Percentiles rank a stretch among this genome's conserved stretches.
phyloP scores from a whole-genome alignment of 805 yeast genomes.

The Nakazawaea pomicola region DNA sequence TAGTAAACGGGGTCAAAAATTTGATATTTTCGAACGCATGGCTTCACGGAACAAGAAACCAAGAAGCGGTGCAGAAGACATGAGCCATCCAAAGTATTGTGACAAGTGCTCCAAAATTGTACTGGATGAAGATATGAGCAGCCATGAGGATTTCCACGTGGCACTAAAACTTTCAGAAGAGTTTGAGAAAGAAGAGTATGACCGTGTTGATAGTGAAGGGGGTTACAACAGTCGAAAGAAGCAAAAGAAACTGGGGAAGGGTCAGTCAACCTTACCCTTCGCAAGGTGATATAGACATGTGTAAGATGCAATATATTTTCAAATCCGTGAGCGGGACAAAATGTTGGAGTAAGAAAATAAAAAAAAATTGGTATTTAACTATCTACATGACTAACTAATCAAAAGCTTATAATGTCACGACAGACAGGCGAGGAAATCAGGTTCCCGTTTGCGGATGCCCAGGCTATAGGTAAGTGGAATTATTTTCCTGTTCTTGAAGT shows the following conservation, averaged over 20 bases:
- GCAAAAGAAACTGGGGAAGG: conserved; percentile 10
- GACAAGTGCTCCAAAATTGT: conserved; percentile 4
- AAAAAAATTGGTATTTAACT: neutral
- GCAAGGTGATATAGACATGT: neutral
- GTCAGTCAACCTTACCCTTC: conserved; percentile 13
- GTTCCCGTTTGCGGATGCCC: conserved; percentile 78
- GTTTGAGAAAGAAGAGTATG: neutral
- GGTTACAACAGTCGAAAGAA: neutral
- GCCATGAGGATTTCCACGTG: conserved; percentile 13
- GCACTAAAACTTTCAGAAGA: conserved; percentile 12
- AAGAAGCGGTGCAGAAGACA: neutral
- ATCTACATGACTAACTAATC: neutral
- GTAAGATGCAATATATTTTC: neutral
- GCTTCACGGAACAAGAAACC: neutral
- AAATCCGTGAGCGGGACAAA: neutral
- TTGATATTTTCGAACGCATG: neutral
- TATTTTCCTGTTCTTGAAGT: neutral
- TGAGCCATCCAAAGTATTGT: conserved; percentile 4
- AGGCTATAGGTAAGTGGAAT: conserved; percentile 63
- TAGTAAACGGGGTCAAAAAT: neutral
- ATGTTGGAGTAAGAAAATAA: neutral
- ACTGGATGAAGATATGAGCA: conserved; percentile 7
- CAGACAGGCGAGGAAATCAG: neutral
- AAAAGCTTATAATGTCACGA: neutral
- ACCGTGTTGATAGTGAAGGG: neutral